Evolutionary conservation across 2,329 filamentous ascomycete genomes (phyloP), one percentile per base, ranked within the genome.

Genomic region (Teratosphaeria nubilosa): DNA sequence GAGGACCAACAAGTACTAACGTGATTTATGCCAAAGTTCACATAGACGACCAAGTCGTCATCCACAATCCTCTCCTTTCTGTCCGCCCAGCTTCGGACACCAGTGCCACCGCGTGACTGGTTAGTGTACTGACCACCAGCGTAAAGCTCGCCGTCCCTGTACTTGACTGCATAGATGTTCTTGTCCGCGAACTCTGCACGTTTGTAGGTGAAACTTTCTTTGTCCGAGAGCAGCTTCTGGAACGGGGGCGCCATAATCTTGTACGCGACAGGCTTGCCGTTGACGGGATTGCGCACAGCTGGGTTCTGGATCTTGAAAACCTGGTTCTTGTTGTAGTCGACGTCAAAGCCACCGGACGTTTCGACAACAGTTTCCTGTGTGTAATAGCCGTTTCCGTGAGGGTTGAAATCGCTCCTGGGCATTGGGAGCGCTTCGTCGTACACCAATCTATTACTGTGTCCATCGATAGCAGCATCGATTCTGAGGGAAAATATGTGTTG

Each of bases 401-500:
- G 81, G 63, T 85, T 85, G 58, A 77, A 70, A 56, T 77, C 76
- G 51, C 71, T 75, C 52, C 83, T 76, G 1, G 58, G 81, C 77
- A 87, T 82, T 0, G 85, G 72, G 56, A 83, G 78, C 0, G 80
- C 77, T 65, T 85, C 73, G 25, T 80, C 73, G 66, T 86, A 77
- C 54, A 77, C 70, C 25, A 78, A 64, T 31, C 76, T 70, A 69
- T 80, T 77, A 56, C 71, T 58, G 65, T 72, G 68, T 58, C 78
- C 74, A 61, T 80, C 75, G 59, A 80, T 69, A 64, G 73, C 70
- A 32, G 77, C 71, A 70, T 81, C 73, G 59, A 82, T 64, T 58
- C 79, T 73, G 62, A 81, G 66, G 62, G 74, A 70, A 75, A 91
- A 90, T 70, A 90, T 87, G 72, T 91, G 88, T 68, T 91, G 87